A percentile compares a stretch with the other conserved stretches of the same genome.
These are phyloP conservation scores for Ophiosphaerella narmari DNA, from an alignment of 2,329 filamentous ascomycete genomes.

Conservation along the genomic window DNA sequence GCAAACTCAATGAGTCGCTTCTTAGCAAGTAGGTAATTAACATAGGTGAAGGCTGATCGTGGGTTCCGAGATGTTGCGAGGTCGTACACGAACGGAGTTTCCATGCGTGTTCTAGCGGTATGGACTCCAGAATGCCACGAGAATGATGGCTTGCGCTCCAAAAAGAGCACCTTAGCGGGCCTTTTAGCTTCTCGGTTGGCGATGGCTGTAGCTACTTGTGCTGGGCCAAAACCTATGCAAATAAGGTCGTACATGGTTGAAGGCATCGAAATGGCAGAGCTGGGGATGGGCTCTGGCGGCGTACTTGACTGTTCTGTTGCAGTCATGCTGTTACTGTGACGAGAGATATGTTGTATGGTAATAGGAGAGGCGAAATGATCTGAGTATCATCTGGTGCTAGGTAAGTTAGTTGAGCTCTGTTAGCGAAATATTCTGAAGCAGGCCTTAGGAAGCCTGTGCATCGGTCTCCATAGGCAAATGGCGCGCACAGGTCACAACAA, in stretches of 20 bases:
- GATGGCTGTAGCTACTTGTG: slow-evolving; percentile 43
- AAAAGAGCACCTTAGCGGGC: slow-evolving; percentile 33
- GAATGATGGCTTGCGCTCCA: slow-evolving; percentile 40
- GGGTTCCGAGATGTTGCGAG: slow-evolving; percentile 43
- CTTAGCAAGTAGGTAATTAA: slow-evolving; percentile 39
- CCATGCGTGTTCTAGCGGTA: slow-evolving; percentile 40
- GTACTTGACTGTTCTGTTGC: slow-evolving; percentile 19
- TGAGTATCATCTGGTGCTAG: background rate
- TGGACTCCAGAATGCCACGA: slow-evolving; percentile 38
- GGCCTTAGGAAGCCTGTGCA: slow-evolving; percentile 14
- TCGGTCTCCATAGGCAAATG: slow-evolving; percentile 12
- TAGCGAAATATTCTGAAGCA: slow-evolving; percentile 3
- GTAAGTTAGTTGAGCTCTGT: slow-evolving; percentile 5
- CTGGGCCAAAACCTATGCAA: slow-evolving; percentile 44
- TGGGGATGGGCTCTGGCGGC: slow-evolving; percentile 14
- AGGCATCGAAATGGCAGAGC: slow-evolving; percentile 15
- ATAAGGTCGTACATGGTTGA: slow-evolving; percentile 36
- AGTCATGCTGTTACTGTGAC: slow-evolving; percentile 21
- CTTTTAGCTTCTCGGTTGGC: slow-evolving; percentile 38
- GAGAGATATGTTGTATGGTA: background rate
- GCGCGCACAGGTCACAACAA: slow-evolving; percentile 9
- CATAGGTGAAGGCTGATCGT: slow-evolving; percentile 41
- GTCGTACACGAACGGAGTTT: slow-evolving; percentile 42
- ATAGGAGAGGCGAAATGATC: background rate
- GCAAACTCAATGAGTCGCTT: slow-evolving; percentile 42